A percentile compares a stretch with the other conserved stretches of the same genome.
Evolutionary conservation across 2,329 filamentous ascomycete species (phyloP).

Genomic region (Talaromyces sp.): DNA sequence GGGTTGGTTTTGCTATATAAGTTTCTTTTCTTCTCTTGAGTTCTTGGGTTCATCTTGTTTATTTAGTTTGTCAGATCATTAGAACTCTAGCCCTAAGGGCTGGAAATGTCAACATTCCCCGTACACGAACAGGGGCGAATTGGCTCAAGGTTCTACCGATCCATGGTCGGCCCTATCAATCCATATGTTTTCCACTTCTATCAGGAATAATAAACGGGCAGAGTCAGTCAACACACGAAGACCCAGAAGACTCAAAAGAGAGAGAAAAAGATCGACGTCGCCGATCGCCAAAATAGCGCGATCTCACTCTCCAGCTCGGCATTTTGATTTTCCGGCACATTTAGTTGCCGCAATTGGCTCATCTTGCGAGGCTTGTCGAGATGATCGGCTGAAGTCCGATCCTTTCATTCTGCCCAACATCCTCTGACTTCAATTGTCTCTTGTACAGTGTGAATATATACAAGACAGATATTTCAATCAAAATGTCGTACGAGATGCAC

Average conservation of each 20-base stretch:
- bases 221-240: neutral
- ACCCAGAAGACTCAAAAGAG: too few relatives aligned
- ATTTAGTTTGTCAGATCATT: neutral
- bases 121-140: neutral
- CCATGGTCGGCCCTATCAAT: neutral
- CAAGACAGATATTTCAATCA: neutral
- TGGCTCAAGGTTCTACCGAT: neutral
- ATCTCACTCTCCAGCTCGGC: slow-evolving; percentile 7
- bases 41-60: neutral
- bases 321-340: neutral
- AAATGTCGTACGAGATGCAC: slow-evolving; percentile 21
- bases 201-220: too few relatives aligned
- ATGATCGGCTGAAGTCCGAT: slow-evolving; percentile 2
- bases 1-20: neutral
- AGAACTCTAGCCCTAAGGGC: neutral
- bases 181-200: neutral
- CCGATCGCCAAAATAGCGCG: slow-evolving; percentile 9
- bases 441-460: neutral
- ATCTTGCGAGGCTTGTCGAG: neutral
- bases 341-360: too few relatives aligned
- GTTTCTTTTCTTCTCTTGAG: neutral
- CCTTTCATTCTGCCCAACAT: neutral
- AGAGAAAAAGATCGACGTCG: neutral
- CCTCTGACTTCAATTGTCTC: neutral
- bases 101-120: neutral